A percentile compares a stretch with the other conserved stretches of the same genome.
These are phyloP conservation scores for Inga leiocalycina DNA, from an alignment of 306 rosid species.

Conservation along the genomic window DNA sequence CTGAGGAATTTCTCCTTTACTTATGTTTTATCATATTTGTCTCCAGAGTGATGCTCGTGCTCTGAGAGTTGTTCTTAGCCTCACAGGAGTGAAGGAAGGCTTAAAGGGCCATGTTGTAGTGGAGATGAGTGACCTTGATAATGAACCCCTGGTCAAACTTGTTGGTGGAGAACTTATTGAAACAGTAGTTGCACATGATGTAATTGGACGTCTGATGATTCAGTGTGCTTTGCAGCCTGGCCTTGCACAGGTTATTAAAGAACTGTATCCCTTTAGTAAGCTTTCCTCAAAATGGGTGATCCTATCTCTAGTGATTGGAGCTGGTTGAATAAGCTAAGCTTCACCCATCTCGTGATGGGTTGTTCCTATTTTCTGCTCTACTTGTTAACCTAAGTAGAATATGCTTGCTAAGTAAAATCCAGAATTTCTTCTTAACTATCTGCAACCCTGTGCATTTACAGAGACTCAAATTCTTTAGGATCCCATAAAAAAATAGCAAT, in stretches of 20 bases:
- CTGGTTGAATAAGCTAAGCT: conserved; percentile 23
- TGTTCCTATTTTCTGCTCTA: conserved; percentile 2
- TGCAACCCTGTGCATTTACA: neutral
- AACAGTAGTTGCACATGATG: conserved; percentile 99
- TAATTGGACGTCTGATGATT: conserved; percentile 97
- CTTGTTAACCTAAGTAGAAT: conserved; percentile 15
- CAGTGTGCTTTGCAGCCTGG: conserved; percentile 99
- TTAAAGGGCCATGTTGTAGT: conserved; percentile 91
- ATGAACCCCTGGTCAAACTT: conserved; percentile 95
- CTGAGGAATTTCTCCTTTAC: conserved; percentile 28
- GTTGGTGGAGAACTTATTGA: conserved; percentile 96
- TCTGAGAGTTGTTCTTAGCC: conserved; percentile 96
- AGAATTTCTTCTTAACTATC: neutral
- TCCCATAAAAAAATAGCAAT: neutral
- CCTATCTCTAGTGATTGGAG: neutral
- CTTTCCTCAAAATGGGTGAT: conserved; percentile 16
- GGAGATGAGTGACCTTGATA: conserved; percentile 98
- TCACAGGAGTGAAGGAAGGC: conserved; percentile 92
- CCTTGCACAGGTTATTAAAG: conserved; percentile 84
- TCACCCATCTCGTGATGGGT: conserved; percentile 8
- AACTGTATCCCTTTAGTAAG: conserved; percentile 26
- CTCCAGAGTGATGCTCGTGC: conserved; percentile 97
- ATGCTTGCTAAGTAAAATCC: conserved; percentile 10
- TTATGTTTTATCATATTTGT: conserved; percentile 26
- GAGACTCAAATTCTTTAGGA: neutral